phyloP scores from a whole-genome alignment of 352 stramenopile species.

The Halophytophthora polymorphica region DNA sequence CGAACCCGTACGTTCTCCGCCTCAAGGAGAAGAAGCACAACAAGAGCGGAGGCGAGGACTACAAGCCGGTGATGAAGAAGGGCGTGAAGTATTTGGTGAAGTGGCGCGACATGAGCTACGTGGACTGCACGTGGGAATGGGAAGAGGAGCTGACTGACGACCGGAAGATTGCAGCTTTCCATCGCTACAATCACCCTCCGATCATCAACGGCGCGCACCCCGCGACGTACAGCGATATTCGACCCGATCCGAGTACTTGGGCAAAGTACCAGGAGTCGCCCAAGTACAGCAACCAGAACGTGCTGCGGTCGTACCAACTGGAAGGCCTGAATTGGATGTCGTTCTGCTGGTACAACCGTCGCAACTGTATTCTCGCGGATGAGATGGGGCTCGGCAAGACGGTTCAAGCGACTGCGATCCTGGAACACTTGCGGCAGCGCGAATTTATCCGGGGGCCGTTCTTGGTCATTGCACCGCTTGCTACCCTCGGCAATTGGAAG shows the following conservation, averaged over 20 bases:
- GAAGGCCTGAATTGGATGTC: slow-evolving; percentile 98
- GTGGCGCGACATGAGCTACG: slow-evolving; percentile 89
- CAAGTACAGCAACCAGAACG: slow-evolving; percentile 93
- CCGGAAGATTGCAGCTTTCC: slow-evolving; percentile 85
- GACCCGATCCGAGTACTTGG: slow-evolving; percentile 74
- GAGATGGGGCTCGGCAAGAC: slow-evolving; percentile 92
- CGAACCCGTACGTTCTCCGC: slow-evolving; percentile 61
- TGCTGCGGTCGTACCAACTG: slow-evolving; percentile 96
- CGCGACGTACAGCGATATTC: slow-evolving; percentile 77
- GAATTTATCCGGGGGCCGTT: slow-evolving; percentile 95
- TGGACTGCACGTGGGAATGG: slow-evolving; percentile 89
- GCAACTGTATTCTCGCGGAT: slow-evolving; percentile 90
- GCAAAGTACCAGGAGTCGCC: slow-evolving; percentile 88
- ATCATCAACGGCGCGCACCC: slow-evolving; percentile 82
- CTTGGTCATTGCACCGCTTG: slow-evolving; percentile 97
- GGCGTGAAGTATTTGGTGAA: slow-evolving; percentile 92
- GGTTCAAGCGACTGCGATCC: slow-evolving; percentile 90
- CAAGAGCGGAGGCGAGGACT: slow-evolving; percentile 37
- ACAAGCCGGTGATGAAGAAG: slow-evolving; percentile 53
- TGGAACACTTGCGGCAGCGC: slow-evolving; percentile 92
- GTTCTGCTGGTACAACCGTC: slow-evolving; percentile 97
- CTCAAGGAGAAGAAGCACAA: slow-evolving; percentile 36
- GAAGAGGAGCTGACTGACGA: slow-evolving; percentile 88
- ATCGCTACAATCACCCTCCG: slow-evolving; percentile 84
- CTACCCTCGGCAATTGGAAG: slow-evolving; percentile 98